A percentile compares a stretch with the other conserved stretches of the same genome.
Evolutionary conservation across 169 alveolate species (phyloP).

Genomic region (Toxoplasma gondii): DNA sequence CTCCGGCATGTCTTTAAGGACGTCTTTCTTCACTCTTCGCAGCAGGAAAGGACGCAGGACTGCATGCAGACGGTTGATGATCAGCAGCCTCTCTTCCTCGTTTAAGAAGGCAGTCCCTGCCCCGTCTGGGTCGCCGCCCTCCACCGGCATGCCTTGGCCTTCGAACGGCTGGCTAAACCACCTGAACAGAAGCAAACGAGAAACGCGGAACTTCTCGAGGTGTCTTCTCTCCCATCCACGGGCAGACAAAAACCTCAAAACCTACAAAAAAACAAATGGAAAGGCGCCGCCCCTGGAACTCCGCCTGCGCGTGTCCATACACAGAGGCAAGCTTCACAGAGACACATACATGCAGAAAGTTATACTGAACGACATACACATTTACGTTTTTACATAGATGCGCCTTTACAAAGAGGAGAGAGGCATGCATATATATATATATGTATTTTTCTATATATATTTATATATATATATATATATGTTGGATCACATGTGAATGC

Average conservation of each 20-base stretch:
- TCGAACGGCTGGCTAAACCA: conserved; percentile 87
- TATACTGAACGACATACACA: background rate
- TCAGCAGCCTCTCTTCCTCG: conserved; percentile 77
- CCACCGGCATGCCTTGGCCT: conserved; percentile 46
- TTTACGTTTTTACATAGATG: background rate
- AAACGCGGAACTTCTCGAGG: background rate
- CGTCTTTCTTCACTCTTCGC: conserved; percentile 97
- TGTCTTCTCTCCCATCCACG: background rate
- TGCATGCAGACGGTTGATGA: conserved; percentile 93
- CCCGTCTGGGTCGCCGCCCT: conserved; percentile 72
- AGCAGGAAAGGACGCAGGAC: conserved; percentile 98
- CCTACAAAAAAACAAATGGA: no score
- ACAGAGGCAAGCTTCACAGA: no score
- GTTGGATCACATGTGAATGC: background rate
- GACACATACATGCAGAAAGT: no score
- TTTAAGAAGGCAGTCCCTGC: conserved; percentile 70
- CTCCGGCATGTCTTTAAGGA: conserved; percentile 95
- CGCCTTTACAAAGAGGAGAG: background rate
- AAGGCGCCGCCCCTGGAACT: no score
- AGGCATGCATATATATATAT: background rate
- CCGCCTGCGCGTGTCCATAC: no score
- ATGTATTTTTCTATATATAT: background rate
- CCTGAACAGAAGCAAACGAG: conserved; percentile 9
- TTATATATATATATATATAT: background rate
- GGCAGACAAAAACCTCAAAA: no score